phyloP scores from a whole-genome alignment of 192 early-diverging fungal genomes.

The Coemansia sp. region DNA sequence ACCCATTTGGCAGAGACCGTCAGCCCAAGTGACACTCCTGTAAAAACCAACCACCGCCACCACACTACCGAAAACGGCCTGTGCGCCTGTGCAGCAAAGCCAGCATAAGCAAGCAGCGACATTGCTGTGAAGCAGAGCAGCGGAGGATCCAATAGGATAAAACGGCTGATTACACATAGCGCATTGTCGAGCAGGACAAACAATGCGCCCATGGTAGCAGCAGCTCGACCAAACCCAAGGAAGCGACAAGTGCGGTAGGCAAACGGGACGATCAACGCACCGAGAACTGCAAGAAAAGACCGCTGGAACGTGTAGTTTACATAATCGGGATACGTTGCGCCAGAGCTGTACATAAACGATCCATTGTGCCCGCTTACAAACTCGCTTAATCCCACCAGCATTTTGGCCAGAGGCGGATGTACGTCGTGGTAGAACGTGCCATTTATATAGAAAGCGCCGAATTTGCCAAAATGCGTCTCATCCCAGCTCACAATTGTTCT shows the following conservation, averaged over 20 bases:
- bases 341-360: constrained; percentile 62
- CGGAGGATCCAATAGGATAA: constrained; percentile 71
- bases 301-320: constrained; percentile 67
- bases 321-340: constrained; percentile 58
- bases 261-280: constrained; percentile 62
- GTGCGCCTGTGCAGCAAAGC: constrained; percentile 52
- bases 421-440: constrained; percentile 96
- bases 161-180: constrained; percentile 60
- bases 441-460: constrained; percentile 90
- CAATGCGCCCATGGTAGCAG: constrained; percentile 60
- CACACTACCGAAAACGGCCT: constrained; percentile 61
- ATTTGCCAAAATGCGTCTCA: constrained; percentile 97
- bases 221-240: constrained; percentile 52
- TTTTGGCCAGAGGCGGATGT: constrained; percentile 91
- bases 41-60: constrained; percentile 63
- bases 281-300: constrained; percentile 59
- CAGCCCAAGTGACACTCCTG: constrained; percentile 64
- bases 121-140: constrained; percentile 66
- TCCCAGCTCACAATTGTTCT: constrained; percentile 70
- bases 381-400: constrained; percentile 65
- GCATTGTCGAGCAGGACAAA: constrained; percentile 66
- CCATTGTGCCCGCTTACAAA: constrained; percentile 65
- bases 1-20: constrained; percentile 91
- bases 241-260: constrained; percentile 65
- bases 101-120: constrained; percentile 57